Evolutionary conservation across 495 filamentous ascomycete species (phyloP).

Genomic region (Penicillium fimorum): DNA sequence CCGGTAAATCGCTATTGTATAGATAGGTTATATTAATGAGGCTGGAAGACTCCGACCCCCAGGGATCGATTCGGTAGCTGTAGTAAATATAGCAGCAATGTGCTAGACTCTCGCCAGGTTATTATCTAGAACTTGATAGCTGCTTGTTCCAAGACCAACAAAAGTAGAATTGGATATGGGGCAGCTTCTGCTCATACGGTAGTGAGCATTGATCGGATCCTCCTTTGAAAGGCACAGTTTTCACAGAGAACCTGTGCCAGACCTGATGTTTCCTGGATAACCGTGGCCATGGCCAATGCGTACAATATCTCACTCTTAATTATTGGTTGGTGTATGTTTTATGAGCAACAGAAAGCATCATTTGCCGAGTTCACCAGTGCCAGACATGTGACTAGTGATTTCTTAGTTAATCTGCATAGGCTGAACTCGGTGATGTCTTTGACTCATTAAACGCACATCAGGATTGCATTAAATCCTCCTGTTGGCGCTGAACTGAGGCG

Average conservation of each 20-base stretch:
- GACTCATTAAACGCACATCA: too few relatives aligned
- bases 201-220: background rate
- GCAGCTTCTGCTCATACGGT: background rate
- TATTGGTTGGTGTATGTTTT: background rate
- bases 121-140: background rate
- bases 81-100: background rate
- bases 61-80: background rate
- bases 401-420: too few relatives aligned
- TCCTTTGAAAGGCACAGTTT: background rate
- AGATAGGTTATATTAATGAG: constrained; percentile 1
- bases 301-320: background rate
- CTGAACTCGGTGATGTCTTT: too few relatives aligned
- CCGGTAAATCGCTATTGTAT: constrained; percentile 31
- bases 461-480: too few relatives aligned
- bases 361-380: too few relatives aligned
- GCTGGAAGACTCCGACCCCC: background rate
- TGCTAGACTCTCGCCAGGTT: background rate
- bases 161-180: background rate
- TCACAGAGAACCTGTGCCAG: background rate
- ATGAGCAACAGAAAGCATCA: background rate
- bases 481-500: too few relatives aligned
- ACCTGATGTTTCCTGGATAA: background rate
- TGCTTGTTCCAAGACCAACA: background rate
- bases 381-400: too few relatives aligned
- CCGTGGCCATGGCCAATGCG: background rate